Evolutionary conservation across 495 filamentous ascomycete genomes (phyloP).

Genomic region (Talaromyces wortmannii): DNA sequence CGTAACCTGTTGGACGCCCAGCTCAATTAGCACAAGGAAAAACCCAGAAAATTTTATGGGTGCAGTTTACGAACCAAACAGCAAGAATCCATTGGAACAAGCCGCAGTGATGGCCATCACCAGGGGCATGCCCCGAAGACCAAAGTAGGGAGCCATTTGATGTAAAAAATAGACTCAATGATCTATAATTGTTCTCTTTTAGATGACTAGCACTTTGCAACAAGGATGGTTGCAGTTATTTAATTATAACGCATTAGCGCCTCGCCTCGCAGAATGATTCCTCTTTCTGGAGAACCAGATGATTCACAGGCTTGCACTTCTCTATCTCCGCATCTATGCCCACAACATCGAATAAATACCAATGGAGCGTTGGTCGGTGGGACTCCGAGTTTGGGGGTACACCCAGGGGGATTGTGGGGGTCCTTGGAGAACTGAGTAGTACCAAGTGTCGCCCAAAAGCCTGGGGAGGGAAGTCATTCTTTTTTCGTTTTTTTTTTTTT

Average conservation of each 20-base stretch:
- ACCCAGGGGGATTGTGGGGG: neutral
- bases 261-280: no score
- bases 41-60: neutral
- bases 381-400: neutral
- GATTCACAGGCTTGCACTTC: no score
- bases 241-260: no score
- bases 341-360: no score
- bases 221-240: no score
- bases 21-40: neutral
- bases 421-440: neutral
- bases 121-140: conserved; percentile 5
- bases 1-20: neutral
- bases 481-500: no score
- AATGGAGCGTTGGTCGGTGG: no score
- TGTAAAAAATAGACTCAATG: neutral
- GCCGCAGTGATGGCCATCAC: conserved; percentile 1
- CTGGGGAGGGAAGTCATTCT: no score
- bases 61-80: neutral
- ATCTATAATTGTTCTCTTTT: neutral
- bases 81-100: conserved; percentile 4
- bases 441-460: neutral
- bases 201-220: neutral
- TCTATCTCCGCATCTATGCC: no score
- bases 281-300: no score
- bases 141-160: conserved; percentile 2